Conservation (phyloP, 257 asterid genomes). For the Nicotiana otophora region DNA sequence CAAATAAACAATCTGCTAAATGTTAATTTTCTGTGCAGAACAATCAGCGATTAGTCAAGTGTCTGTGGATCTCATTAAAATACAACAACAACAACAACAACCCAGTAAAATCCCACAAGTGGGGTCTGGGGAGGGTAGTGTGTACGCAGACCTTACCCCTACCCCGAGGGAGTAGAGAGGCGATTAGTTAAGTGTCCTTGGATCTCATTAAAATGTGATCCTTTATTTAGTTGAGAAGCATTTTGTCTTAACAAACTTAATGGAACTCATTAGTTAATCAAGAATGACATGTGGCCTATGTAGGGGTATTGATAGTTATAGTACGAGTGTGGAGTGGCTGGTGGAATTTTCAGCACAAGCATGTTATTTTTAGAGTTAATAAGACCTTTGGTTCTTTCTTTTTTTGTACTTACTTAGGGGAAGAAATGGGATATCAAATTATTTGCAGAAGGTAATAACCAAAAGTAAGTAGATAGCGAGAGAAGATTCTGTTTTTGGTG, state of each 20-base stretch:
- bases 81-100: too few species aligned
- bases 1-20: not conserved
- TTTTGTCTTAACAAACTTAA: not conserved
- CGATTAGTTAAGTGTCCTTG: too few species aligned
- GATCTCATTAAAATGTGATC: not conserved
- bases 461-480: not conserved
- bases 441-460: not conserved
- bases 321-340: not conserved
- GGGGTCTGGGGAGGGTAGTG: too few species aligned
- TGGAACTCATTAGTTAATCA: not conserved
- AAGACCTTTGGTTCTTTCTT: not conserved
- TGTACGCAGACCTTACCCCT: too few species aligned
- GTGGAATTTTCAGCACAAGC: not conserved
- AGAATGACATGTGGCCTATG: not conserved
- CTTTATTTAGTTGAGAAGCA: not conserved
- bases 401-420: not conserved
- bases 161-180: too few species aligned
- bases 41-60: not conserved
- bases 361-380: not conserved
- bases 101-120: too few species aligned
- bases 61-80: not conserved
- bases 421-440: not conserved
- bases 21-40: not conserved
- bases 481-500: not conserved
- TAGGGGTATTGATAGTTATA: not conserved